A percentile compares a stretch with the other conserved stretches of the same genome.
Evolutionary conservation across 495 filamentous ascomycete species (phyloP).

Genomic region (Bathelium albidoporum): DNA sequence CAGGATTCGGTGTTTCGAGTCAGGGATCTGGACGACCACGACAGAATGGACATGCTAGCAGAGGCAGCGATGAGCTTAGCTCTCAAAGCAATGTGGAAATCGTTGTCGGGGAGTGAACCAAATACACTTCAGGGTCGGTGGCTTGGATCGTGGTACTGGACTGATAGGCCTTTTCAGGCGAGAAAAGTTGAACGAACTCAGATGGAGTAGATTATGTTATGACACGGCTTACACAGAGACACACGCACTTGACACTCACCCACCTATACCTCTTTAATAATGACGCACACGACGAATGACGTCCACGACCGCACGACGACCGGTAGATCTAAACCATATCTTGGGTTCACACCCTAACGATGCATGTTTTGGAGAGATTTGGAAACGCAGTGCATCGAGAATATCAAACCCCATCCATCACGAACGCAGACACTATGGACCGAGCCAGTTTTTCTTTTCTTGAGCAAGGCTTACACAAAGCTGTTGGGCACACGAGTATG

Average conservation of each 20-base stretch:
- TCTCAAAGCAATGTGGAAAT: constrained; percentile 34
- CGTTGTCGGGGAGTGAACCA: not conserved
- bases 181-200: not conserved
- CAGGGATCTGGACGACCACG: constrained; percentile 38
- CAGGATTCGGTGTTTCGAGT: constrained; percentile 47
- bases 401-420: not conserved
- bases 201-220: not conserved
- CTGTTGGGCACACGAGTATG: not conserved
- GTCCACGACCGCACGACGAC: constrained; percentile 4
- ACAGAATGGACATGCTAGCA: constrained; percentile 69
- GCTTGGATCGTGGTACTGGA: no score
- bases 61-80: constrained; percentile 68
- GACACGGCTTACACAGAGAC: not conserved
- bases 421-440: not conserved
- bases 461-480: not conserved
- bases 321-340: constrained; percentile 6
- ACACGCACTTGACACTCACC: not conserved
- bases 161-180: no score
- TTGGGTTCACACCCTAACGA: constrained; percentile 5
- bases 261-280: not conserved
- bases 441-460: not conserved
- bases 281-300: constrained; percentile 6
- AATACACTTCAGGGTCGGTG: no score
- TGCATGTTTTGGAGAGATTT: constrained; percentile 6
- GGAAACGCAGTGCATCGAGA: constrained; percentile 1